Conservation (phyloP, 2,329 filamentous ascomycete species). For the Graphiopsis chlorocephala region DNA sequence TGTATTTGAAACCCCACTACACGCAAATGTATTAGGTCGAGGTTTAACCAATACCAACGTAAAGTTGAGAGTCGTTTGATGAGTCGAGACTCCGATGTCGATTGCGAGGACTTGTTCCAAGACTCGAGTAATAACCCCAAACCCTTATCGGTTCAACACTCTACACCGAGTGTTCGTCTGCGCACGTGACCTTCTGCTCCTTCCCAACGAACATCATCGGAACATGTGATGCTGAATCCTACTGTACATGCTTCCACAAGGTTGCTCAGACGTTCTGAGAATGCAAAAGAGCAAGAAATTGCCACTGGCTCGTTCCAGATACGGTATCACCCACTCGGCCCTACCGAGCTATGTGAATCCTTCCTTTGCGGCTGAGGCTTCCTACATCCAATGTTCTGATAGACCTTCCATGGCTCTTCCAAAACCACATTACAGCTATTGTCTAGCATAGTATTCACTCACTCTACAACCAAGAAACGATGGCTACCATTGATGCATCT, state of each 20-base stretch:
- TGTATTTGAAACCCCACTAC: neutral
- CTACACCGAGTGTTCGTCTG: neutral
- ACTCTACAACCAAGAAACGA: neutral
- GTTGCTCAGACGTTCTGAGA: neutral
- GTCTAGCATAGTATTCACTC: neutral
- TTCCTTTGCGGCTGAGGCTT: neutral
- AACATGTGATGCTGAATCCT: neutral
- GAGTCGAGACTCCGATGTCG: neutral
- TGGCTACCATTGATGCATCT: neutral
- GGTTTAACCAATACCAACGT: neutral
- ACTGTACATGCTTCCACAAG: neutral
- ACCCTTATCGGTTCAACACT: neutral
- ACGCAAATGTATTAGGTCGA: neutral
- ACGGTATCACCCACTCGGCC: too few relatives aligned
- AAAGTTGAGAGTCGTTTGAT: neutral
- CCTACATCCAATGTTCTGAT: neutral
- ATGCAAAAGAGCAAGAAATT: neutral
- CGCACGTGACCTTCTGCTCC: neutral
- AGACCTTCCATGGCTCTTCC: neutral
- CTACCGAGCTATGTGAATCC: neutral
- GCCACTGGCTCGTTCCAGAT: neutral
- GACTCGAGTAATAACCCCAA: neutral
- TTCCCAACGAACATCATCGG: neutral
- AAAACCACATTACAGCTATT: neutral
- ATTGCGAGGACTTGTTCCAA: neutral